phyloP scores from a whole-genome alignment of 139 green algal genomes.

The Picocystis salinarum region DNA sequence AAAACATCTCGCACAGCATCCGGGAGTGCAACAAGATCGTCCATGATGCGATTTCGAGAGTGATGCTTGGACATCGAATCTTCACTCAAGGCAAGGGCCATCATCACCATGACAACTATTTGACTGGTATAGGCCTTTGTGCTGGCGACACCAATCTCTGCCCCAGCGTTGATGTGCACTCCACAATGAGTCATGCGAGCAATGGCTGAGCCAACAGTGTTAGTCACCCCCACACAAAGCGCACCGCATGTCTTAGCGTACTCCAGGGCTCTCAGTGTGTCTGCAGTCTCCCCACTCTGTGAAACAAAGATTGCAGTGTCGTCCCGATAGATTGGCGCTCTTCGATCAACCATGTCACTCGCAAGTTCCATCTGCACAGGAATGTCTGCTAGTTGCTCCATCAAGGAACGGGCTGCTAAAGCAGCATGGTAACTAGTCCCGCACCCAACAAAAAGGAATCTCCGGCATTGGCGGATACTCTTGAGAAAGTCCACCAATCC shows the following conservation, averaged over 20 bases:
- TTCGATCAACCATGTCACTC: slow-evolving; percentile 73
- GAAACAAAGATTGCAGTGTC: slow-evolving; percentile 84
- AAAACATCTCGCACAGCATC: slow-evolving; percentile 30
- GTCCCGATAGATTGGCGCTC: slow-evolving; percentile 71
- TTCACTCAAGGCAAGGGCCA: slow-evolving; percentile 72
- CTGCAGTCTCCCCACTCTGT: slow-evolving; percentile 86
- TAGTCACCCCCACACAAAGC: slow-evolving; percentile 89
- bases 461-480: slow-evolving; percentile 45
- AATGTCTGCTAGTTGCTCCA: slow-evolving; percentile 29
- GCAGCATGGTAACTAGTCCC: slow-evolving; percentile 79
- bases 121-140: slow-evolving; percentile 75
- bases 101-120: slow-evolving; percentile 78
- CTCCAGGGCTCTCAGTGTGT: slow-evolving; percentile 57
- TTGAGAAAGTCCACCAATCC: slow-evolving; percentile 41
- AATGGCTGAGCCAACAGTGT: slow-evolving; percentile 87
- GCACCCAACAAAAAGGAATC: slow-evolving; percentile 85
- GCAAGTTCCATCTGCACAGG: slow-evolving; percentile 84
- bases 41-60: slow-evolving; percentile 58
- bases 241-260: slow-evolving; percentile 46
- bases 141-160: slow-evolving; percentile 90
- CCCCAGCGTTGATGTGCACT: slow-evolving; percentile 87
- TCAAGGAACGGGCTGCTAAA: slow-evolving; percentile 44
- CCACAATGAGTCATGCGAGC: slow-evolving; percentile 73
- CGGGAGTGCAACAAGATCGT: slow-evolving; percentile 47
- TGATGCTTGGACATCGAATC: slow-evolving; percentile 62